phyloP scores from a whole-genome alignment of 129 eudicot genomes.

The Escallonia rubra region DNA sequence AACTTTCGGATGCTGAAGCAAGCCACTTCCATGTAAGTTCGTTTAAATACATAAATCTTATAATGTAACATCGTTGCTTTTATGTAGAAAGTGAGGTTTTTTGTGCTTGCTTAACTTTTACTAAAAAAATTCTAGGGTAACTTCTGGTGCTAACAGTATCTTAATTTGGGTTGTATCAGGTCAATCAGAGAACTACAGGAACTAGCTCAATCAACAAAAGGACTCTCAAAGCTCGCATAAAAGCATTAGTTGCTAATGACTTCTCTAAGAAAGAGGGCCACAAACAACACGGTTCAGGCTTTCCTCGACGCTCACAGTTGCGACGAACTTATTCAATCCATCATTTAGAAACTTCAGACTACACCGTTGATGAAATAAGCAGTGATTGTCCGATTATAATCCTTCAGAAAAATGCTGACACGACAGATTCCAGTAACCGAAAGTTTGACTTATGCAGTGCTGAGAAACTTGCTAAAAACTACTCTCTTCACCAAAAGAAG shows the following conservation, averaged over 20 bases:
- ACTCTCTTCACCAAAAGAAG: neutral
- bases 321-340: slow-evolving; percentile 54
- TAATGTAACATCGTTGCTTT: neutral
- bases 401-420: slow-evolving; percentile 21
- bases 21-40: slow-evolving; percentile 43
- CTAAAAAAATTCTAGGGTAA: too few relatives aligned
- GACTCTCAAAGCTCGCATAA: slow-evolving; percentile 58
- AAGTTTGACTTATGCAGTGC: slow-evolving; percentile 4
- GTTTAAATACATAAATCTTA: neutral
- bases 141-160: too few relatives aligned
- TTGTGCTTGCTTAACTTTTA: too few relatives aligned
- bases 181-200: slow-evolving; percentile 25
- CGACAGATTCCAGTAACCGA: slow-evolving; percentile 9
- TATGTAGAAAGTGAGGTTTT: too few relatives aligned
- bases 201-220: slow-evolving; percentile 28
- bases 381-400: slow-evolving; percentile 45
- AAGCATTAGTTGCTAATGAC: slow-evolving; percentile 39
- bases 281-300: slow-evolving; percentile 20
- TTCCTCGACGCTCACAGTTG: slow-evolving; percentile 27
- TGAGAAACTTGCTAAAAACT: neutral
- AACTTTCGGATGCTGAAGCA: slow-evolving; percentile 30
- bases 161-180: slow-evolving; percentile 23
- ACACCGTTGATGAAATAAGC: slow-evolving; percentile 5
- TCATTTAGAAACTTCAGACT: slow-evolving; percentile 42
- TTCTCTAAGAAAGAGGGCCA: slow-evolving; percentile 13